A percentile compares a stretch with the other conserved stretches of the same genome.
phyloP scores from a whole-genome alignment of 768 basidiomycete genomes.

The Podaxis sp. region DNA sequence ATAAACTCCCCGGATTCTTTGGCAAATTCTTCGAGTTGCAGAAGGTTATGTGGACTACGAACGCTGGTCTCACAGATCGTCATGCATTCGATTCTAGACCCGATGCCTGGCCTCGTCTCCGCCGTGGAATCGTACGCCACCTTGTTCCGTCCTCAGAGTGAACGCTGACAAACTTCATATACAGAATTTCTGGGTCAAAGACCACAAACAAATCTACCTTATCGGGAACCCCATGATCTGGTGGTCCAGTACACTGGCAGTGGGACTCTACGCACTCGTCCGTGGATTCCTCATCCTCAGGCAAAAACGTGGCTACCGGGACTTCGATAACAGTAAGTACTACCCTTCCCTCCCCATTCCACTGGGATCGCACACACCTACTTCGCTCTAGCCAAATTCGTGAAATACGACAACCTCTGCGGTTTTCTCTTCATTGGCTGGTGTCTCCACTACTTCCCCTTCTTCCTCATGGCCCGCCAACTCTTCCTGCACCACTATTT shows the following conservation, averaged over 20 bases:
- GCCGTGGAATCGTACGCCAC: conserved; percentile 84
- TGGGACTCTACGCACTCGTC: conserved; percentile 62
- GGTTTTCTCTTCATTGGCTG: conserved; percentile 93
- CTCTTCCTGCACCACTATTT: conserved; percentile 98
- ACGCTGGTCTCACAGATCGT: conserved; percentile 92
- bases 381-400: conserved; percentile 64
- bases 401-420: conserved; percentile 89
- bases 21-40: conserved; percentile 90
- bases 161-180: conserved; percentile 11
- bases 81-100: conserved; percentile 97
- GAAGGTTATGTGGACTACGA: conserved; percentile 95
- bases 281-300: conserved; percentile 84
- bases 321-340: conserved; percentile 86
- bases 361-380: not conserved
- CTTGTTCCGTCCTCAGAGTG: not conserved
- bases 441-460: conserved; percentile 92
- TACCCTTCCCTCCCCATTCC: not conserved
- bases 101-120: conserved; percentile 83
- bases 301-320: conserved; percentile 85
- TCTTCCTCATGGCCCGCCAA: conserved; percentile 96
- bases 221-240: conserved; percentile 94
- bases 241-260: conserved; percentile 78
- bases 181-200: conserved; percentile 98
- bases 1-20: conserved; percentile 85
- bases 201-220: conserved; percentile 93